Conservation (phyloP, 2,329 filamentous ascomycete genomes). For the Paramyrothecium sp. region DNA sequence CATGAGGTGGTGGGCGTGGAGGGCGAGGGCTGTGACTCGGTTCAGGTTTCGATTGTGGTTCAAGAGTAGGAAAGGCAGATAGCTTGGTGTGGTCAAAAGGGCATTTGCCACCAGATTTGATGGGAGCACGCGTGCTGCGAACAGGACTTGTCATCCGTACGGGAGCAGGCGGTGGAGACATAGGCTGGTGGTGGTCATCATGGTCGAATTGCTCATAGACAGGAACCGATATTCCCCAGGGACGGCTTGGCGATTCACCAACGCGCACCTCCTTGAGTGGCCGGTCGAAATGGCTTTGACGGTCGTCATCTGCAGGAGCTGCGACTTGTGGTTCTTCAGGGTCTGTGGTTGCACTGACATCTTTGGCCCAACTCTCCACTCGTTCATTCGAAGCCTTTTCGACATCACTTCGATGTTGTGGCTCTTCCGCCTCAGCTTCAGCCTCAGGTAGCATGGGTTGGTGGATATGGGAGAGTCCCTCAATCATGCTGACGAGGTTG, state of each 20-base stretch:
- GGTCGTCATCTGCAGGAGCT: constrained; percentile 48
- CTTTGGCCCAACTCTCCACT: constrained; percentile 84
- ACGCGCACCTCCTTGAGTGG: constrained; percentile 87
- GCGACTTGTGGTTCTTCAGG: constrained; percentile 25
- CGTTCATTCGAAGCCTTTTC: constrained; percentile 62
- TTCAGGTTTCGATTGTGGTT: constrained; percentile 11
- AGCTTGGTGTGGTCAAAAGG: constrained; percentile 56
- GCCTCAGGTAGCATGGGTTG: constrained; percentile 75
- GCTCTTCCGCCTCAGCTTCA: constrained; percentile 48
- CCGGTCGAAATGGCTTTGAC: constrained; percentile 77
- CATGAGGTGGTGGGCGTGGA: constrained; percentile 9
- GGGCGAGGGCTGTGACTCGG: constrained; percentile 9
- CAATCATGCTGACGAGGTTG: constrained; percentile 90
- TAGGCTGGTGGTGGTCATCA: constrained; percentile 38
- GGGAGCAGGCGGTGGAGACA: constrained; percentile 58
- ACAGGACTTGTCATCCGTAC: constrained; percentile 46
- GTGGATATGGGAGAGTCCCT: constrained; percentile 83
- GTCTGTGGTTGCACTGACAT: constrained; percentile 58
- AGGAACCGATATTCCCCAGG: constrained; percentile 89
- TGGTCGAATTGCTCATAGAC: constrained; percentile 42
- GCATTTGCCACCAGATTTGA: constrained; percentile 45
- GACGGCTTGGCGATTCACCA: constrained; percentile 87
- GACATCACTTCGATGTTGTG: constrained; percentile 37
- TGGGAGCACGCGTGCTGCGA: constrained; percentile 20
- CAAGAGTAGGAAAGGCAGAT: constrained; percentile 23